These are phyloP conservation scores for Trichoderma endophyticum DNA, from an alignment of 2,329 filamentous ascomycete genomes.

Conservation along the genomic window DNA sequence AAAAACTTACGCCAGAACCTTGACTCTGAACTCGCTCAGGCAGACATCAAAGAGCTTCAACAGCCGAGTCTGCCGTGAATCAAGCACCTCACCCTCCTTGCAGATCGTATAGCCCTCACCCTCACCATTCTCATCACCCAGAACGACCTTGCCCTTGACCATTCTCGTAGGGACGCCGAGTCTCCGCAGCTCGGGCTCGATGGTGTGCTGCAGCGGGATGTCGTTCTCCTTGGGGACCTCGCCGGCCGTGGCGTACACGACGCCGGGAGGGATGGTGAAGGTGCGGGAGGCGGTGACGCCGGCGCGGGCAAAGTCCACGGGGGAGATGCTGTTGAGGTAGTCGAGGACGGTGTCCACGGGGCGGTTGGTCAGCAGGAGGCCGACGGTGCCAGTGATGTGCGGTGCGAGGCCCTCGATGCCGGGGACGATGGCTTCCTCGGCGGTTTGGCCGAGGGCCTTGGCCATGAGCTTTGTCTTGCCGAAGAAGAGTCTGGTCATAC, in stretches of 20 bases:
- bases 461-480: conserved; percentile 99
- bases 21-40: conserved; percentile 84
- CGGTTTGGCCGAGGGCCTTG: conserved; percentile 78
- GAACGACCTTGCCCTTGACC: conserved; percentile 80
- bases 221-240: conserved; percentile 79
- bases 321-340: conserved; percentile 70
- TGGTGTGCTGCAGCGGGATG: conserved; percentile 77
- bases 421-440: conserved; percentile 75
- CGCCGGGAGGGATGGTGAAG: conserved; percentile 79
- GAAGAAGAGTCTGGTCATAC: conserved; percentile 74
- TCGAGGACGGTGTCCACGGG: conserved; percentile 61
- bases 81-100: conserved; percentile 77
- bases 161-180: conserved; percentile 87
- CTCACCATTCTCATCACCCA: conserved; percentile 57
- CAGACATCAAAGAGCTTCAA: conserved; percentile 92
- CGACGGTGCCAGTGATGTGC: conserved; percentile 77
- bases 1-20: conserved; percentile 64
- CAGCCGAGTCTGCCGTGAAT: conserved; percentile 87
- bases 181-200: conserved; percentile 87
- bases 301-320: conserved; percentile 87
- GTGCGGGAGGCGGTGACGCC: conserved; percentile 70
- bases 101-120: conserved; percentile 71
- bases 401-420: conserved; percentile 68
- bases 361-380: conserved; percentile 86
- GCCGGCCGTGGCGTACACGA: conserved; percentile 76